Evolutionary conservation across 2,329 filamentous ascomycete species (phyloP).

Genomic region (Exophiala oligosperma): DNA sequence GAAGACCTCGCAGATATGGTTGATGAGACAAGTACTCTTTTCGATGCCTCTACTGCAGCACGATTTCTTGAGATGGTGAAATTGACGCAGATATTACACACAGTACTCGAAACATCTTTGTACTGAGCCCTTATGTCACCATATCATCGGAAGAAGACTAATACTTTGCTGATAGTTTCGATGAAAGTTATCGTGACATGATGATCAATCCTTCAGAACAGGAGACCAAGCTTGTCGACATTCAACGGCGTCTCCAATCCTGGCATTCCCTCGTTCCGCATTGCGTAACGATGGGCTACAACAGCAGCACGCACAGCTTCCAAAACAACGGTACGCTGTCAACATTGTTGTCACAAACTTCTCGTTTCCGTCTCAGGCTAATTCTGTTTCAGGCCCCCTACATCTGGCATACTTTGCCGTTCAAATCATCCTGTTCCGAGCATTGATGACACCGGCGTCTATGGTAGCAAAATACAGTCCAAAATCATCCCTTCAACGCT

Average conservation of each 20-base stretch:
- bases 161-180: slow-evolving; percentile 5
- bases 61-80: slow-evolving; percentile 38
- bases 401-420: slow-evolving; percentile 46
- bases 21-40: slow-evolving; percentile 34
- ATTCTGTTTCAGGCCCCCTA: slow-evolving; percentile 34
- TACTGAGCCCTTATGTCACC: not conserved
- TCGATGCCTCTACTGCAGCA: slow-evolving; percentile 39
- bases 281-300: slow-evolving; percentile 24
- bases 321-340: slow-evolving; percentile 26
- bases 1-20: slow-evolving; percentile 38
- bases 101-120: slow-evolving; percentile 21
- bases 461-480: slow-evolving; percentile 44
- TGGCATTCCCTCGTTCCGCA: slow-evolving; percentile 27
- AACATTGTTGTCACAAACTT: not conserved
- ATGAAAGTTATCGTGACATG: slow-evolving; percentile 11
- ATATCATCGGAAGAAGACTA: not conserved
- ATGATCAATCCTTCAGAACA: slow-evolving; percentile 10
- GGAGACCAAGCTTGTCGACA: slow-evolving; percentile 15
- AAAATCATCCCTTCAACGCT: slow-evolving; percentile 31
- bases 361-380: not conserved
- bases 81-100: slow-evolving; percentile 21
- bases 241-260: slow-evolving; percentile 21
- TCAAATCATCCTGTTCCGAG: slow-evolving; percentile 45
- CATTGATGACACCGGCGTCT: slow-evolving; percentile 49
- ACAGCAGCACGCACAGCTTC: slow-evolving; percentile 10